Evolutionary conservation across 345 rosid species (phyloP).

Genomic region (Camelina hispida): DNA sequence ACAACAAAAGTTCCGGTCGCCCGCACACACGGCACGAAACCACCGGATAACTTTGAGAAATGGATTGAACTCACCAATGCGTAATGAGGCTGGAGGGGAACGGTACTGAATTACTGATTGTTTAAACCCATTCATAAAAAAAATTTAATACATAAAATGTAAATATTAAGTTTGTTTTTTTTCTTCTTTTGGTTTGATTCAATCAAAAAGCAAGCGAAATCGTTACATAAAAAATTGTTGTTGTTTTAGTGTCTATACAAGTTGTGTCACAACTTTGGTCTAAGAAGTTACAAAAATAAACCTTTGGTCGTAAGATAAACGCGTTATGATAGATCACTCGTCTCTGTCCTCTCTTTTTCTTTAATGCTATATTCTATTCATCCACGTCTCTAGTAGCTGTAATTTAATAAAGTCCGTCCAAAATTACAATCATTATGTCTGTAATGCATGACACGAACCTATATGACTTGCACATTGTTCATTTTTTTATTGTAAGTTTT

Average conservation of each 20-base stretch:
- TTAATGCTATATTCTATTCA: not conserved
- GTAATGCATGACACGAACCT: slow-evolving; percentile 36
- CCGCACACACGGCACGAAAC: slow-evolving; percentile 44
- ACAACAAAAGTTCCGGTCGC: slow-evolving; percentile 39
- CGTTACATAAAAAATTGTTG: not conserved
- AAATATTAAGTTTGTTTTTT: slow-evolving; percentile 24
- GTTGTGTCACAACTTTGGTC: slow-evolving; percentile 12
- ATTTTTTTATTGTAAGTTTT: not conserved
- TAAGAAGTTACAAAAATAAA: not conserved
- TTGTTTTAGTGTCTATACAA: not conserved
- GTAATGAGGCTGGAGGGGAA: slow-evolving; percentile 43
- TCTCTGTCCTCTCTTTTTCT: not conserved
- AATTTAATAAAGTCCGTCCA: slow-evolving; percentile 7
- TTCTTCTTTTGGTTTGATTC: slow-evolving; percentile 24
- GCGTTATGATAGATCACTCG: slow-evolving; percentile 17
- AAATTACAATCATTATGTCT: slow-evolving; percentile 24
- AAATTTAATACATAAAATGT: slow-evolving; percentile 12
- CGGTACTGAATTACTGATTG: slow-evolving; percentile 34
- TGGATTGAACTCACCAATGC: slow-evolving; percentile 52
- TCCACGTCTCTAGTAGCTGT: slow-evolving; percentile 27
- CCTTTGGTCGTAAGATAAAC: slow-evolving; percentile 8
- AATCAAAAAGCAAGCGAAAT: slow-evolving; percentile 21
- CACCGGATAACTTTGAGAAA: slow-evolving; percentile 36
- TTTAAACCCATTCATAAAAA: not conserved
- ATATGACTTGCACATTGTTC: not conserved